Base-by-base conservation (phyloP, 345 rosid species). In the Raphanus sativus region DNA sequence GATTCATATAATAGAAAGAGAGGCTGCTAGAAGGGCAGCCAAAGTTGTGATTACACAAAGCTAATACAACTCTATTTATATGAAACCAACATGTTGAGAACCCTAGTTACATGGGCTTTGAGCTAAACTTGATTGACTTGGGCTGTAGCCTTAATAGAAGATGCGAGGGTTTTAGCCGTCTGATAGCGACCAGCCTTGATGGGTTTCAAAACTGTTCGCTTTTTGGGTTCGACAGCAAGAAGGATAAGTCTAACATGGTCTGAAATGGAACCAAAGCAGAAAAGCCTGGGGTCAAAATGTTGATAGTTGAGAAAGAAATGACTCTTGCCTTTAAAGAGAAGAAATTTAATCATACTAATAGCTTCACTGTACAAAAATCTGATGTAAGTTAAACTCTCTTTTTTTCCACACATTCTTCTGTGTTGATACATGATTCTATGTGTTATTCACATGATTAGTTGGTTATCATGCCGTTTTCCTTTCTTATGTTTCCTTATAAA, bases 161-260 rank as follows among this genome's bases (percentile, higher is more conserved):
- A n/a, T n/a, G n/a, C n/a, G 21, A 21, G 21, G 21, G 90, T 77
- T 83, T 95, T 80, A 95, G 85, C 84, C 88, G 94, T 80, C 83
- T 95, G 68, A 88, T 93, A 78, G 98, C 99, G 26, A 95, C 89
- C 81, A 95, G 98, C 74, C 89, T 91, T 67, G 99, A 93, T 79
- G 92, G 97, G 56, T 95, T 95, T 74, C 99, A 90, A 74, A 95
- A 85, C 81, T 88, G 91, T 84, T 88, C 87, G 9, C 85, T 87
- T 48, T 90, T 90, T 25, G 85, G 89, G 69, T 77, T 71, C 11
- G 92, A 88, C 77, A 90, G 84, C 74, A 90, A 87, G 87, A 89
- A 92, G 82, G 97, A 94, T 48, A 70, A 85, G 8, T 84, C 84
- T 56, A 78, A 95, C 42, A 79, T 80, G 50, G 83, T 85, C 12